Percentiles rank a stretch among this genome's conserved stretches.
Conservation (phyloP, 1,139 yeast species). For the Yarrowia galli region DNA sequence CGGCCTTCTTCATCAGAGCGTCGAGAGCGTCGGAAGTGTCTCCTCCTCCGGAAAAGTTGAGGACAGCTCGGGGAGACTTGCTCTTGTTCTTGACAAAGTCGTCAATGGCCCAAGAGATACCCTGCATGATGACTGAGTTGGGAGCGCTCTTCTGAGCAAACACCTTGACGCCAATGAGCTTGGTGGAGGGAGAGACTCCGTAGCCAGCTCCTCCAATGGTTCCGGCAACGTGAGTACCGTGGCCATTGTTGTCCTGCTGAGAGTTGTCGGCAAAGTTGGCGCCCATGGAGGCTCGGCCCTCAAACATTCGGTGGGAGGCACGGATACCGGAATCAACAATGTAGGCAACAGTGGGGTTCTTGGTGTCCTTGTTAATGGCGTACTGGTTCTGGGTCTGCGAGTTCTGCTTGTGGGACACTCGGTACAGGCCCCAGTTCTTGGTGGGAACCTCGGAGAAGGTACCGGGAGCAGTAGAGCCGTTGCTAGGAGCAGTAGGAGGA, state of each 20-base stretch:
- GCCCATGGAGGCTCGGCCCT: conserved; percentile 55
- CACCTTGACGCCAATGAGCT: conserved; percentile 54
- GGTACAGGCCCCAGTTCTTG: conserved; percentile 72
- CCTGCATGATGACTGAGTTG: conserved; percentile 53
- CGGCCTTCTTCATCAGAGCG: conserved; percentile 65
- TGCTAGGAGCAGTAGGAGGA: too few species aligned
- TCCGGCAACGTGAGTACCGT: conserved; percentile 58
- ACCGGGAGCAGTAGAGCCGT: not conserved
- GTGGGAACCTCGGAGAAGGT: conserved; percentile 9
- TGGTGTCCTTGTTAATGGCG: conserved; percentile 70
- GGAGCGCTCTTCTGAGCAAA: conserved; percentile 38
- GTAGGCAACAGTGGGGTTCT: conserved; percentile 65
- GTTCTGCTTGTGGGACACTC: conserved; percentile 56
- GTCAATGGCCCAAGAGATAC: conserved; percentile 54
- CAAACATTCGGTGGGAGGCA: conserved; percentile 58
- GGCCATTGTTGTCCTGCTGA: conserved; percentile 52
- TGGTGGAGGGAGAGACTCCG: conserved; percentile 56
- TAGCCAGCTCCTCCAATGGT: conserved; percentile 55
- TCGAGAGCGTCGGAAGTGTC: conserved; percentile 70
- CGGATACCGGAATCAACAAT: conserved; percentile 61
- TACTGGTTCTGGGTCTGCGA: conserved; percentile 50
- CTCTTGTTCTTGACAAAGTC: conserved; percentile 55
- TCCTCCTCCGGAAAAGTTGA: conserved; percentile 91
- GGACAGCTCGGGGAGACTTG: conserved; percentile 84
- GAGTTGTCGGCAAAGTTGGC: conserved; percentile 49